phyloP scores from a whole-genome alignment of 2,329 filamentous ascomycete genomes.

The Leptographium flavum region DNA sequence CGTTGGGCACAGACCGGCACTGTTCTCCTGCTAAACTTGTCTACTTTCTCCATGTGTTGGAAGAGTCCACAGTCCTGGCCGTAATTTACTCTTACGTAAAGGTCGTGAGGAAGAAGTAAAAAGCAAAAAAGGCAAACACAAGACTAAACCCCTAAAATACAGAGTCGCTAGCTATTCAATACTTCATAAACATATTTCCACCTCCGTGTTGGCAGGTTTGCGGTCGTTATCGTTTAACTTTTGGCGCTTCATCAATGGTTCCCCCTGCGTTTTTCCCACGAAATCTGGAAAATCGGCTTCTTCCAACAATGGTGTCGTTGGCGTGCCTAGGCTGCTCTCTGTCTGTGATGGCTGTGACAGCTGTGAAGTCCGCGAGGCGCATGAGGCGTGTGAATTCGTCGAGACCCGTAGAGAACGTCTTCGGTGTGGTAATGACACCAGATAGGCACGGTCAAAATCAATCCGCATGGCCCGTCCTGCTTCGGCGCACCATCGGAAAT shows the following conservation, averaged over 20 bases:
- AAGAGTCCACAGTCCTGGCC: no score
- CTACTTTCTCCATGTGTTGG: no score
- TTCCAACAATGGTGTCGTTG: not conserved
- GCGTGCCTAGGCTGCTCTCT: not conserved
- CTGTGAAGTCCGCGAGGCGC: not conserved
- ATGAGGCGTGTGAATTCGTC: not conserved
- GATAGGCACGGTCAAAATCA: conserved; percentile 4
- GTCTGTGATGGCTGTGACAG: not conserved
- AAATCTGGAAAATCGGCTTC: not conserved
- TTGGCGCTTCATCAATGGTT: not conserved
- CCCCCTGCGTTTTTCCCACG: not conserved
- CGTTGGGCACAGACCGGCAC: no score
- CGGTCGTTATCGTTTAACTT: not conserved
- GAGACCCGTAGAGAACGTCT: not conserved
- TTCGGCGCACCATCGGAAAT: conserved; percentile 5
- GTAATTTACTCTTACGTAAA: no score
- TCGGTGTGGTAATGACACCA: not conserved
- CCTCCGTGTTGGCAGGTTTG: not conserved
- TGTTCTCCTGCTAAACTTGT: no score
- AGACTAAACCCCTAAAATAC: no score
- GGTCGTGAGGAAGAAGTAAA: no score
- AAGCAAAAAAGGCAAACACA: no score
- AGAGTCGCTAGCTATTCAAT: no score
- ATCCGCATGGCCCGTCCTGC: conserved; percentile 4
- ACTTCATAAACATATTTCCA: not conserved